These are phyloP conservation scores for Calocybe cyanea DNA, from an alignment of 768 basidiomycete genomes.

Conservation along the genomic window DNA sequence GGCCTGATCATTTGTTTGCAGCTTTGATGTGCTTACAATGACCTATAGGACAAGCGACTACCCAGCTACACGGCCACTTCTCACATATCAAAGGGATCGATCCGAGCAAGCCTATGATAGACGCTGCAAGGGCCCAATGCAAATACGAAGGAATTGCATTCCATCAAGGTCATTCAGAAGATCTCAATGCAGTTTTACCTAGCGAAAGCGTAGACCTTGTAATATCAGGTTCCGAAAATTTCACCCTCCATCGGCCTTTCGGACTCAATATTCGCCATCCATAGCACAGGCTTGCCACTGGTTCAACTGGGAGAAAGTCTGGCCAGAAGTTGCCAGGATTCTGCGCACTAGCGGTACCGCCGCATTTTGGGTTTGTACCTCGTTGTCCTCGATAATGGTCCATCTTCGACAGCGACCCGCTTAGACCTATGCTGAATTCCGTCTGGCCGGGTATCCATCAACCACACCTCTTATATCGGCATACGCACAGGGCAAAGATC, in stretches of 20 bases:
- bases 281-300: constrained; percentile 78
- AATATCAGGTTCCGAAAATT: constrained; percentile 49
- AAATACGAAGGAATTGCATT: constrained; percentile 21
- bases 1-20: background rate
- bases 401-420: background rate
- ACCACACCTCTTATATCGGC: constrained; percentile 55
- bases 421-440: constrained; percentile 70
- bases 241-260: background rate
- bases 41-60: constrained; percentile 63
- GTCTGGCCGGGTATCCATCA: constrained; percentile 56
- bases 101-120: constrained; percentile 69
- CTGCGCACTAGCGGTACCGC: constrained; percentile 60
- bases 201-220: constrained; percentile 60
- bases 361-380: constrained; percentile 62
- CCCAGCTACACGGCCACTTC: constrained; percentile 49
- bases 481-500: constrained; percentile 60
- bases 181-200: constrained; percentile 39
- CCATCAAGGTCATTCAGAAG: constrained; percentile 46
- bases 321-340: constrained; percentile 63
- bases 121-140: constrained; percentile 35
- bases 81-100: constrained; percentile 67
- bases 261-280: background rate
- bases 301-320: constrained; percentile 73
- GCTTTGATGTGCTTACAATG: background rate
- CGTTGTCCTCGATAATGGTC: background rate